These are phyloP conservation scores for button mushroom (Agaricus bisporus) DNA, from an alignment of 768 basidiomycete species.

Conservation along the genomic window DNA sequence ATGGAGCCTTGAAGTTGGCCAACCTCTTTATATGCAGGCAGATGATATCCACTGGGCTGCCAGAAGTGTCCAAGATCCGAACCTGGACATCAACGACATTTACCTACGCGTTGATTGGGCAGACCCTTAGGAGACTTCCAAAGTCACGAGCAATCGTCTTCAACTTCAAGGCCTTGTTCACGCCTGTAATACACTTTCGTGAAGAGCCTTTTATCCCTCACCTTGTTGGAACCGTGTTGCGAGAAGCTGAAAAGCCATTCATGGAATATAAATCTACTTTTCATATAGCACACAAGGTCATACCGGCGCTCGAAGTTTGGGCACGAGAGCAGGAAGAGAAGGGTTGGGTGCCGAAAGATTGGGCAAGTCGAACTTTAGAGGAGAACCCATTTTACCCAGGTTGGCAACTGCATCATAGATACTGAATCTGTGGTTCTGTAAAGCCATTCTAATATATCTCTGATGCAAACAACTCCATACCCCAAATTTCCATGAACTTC, in stretches of 20 bases:
- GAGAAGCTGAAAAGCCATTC: constrained; percentile 32
- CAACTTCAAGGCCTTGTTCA: constrained; percentile 51
- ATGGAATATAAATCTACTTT: constrained; percentile 38
- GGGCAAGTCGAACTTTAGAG: constrained; percentile 43
- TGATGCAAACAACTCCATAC: not conserved
- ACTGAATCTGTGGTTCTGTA: not conserved
- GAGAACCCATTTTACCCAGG: constrained; percentile 49
- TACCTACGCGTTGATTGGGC: constrained; percentile 51
- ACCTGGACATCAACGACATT: constrained; percentile 33
- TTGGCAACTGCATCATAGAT: constrained; percentile 22
- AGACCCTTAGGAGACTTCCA: constrained; percentile 45
- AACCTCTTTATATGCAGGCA: constrained; percentile 39
- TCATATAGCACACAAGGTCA: constrained; percentile 34
- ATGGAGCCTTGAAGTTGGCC: constrained; percentile 45
- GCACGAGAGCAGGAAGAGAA: constrained; percentile 41
- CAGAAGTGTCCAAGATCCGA: constrained; percentile 26
- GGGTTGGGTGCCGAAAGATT: constrained; percentile 38
- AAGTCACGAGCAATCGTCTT: constrained; percentile 42
- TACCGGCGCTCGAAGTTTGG: constrained; percentile 43
- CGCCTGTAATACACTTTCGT: constrained; percentile 36
- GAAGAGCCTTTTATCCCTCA: constrained; percentile 43
- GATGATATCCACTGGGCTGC: constrained; percentile 29
- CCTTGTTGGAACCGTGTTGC: constrained; percentile 36
- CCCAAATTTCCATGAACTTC: constrained; percentile 8
- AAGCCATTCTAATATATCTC: not conserved